Conservation (phyloP, 257 asterid genomes). For the Rehmannia glutinosa region DNA sequence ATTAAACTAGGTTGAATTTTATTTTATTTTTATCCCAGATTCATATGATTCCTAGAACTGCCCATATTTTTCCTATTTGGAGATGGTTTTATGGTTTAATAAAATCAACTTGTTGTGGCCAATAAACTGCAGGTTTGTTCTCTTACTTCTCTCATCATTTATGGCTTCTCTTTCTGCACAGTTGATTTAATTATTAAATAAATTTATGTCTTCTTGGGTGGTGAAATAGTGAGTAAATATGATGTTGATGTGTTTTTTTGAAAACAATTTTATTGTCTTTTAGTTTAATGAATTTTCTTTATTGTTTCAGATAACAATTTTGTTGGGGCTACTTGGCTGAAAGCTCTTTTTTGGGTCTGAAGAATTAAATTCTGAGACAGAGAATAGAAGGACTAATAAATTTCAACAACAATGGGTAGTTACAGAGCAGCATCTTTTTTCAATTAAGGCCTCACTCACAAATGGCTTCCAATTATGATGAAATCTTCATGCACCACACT, state of each 20-base stretch:
- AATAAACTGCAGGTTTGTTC: conserved; percentile 5
- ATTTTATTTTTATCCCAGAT: too few relatives aligned
- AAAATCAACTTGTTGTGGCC: not conserved
- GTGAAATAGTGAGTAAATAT: not conserved
- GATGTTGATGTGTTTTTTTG: not conserved
- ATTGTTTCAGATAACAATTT: not conserved
- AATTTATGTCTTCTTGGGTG: conserved; percentile 1
- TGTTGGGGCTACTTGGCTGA: too few relatives aligned
- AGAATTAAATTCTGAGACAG: not conserved
- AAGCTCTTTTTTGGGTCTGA: not conserved
- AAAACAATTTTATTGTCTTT: not conserved
- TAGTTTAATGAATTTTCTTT: not conserved
- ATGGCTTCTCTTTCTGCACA: conserved; percentile 5
- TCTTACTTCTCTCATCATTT: conserved; percentile 20
- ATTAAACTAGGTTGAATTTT: not conserved
- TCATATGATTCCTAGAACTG: too few relatives aligned
- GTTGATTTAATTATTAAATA: not conserved
- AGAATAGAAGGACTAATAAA: not conserved
- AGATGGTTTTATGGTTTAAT: too few relatives aligned
- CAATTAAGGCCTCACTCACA: conserved; percentile 8
- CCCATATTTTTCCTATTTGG: too few relatives aligned
- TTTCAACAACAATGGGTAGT: conserved; percentile 14
- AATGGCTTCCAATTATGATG: conserved; percentile 54
- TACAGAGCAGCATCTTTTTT: not conserved
- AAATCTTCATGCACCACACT: conserved; percentile 54